phyloP scores from a whole-genome alignment of 1,284 basidiomycete genomes.

The Boletus smithii region DNA sequence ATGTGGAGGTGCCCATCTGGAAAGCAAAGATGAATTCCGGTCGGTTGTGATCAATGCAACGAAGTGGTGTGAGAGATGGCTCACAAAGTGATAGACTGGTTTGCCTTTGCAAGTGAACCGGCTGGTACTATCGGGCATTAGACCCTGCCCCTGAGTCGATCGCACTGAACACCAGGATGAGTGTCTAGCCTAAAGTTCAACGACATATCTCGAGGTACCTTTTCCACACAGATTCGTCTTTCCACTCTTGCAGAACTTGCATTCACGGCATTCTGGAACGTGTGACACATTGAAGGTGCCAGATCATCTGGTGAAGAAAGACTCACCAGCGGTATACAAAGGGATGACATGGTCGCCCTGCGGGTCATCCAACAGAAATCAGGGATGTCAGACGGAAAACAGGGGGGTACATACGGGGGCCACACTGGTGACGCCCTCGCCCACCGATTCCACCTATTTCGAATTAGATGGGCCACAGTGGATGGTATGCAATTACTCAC shows the following conservation, averaged over 20 bases:
- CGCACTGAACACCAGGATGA: conserved; percentile 54
- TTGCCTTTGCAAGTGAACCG: conserved; percentile 92
- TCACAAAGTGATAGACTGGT: conserved; percentile 86
- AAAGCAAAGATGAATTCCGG: neutral
- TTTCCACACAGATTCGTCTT: conserved; percentile 96
- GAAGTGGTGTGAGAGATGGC: conserved; percentile 30
- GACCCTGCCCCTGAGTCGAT: conserved; percentile 90
- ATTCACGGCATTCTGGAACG: conserved; percentile 81
- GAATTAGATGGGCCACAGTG: conserved; percentile 13
- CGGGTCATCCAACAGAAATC: neutral
- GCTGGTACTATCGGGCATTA: conserved; percentile 92
- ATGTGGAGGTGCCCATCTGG: conserved; percentile 97
- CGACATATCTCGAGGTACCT: conserved; percentile 44
- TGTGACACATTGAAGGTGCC: conserved; percentile 2
- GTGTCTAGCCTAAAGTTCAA: conserved; percentile 4
- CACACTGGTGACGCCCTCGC: conserved; percentile 89
- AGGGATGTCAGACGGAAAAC: neutral
- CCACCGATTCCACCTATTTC: conserved; percentile 85
- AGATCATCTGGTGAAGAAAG: neutral
- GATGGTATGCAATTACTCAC: conserved; percentile 42
- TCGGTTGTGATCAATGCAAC: neutral
- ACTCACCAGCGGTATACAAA: conserved; percentile 83
- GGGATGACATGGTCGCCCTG: conserved; percentile 93
- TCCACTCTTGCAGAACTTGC: conserved; percentile 98
- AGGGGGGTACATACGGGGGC: conserved; percentile 46